Base-by-base conservation (phyloP, 495 filamentous ascomycete genomes). In the Stereocaulon alpinum region DNA sequence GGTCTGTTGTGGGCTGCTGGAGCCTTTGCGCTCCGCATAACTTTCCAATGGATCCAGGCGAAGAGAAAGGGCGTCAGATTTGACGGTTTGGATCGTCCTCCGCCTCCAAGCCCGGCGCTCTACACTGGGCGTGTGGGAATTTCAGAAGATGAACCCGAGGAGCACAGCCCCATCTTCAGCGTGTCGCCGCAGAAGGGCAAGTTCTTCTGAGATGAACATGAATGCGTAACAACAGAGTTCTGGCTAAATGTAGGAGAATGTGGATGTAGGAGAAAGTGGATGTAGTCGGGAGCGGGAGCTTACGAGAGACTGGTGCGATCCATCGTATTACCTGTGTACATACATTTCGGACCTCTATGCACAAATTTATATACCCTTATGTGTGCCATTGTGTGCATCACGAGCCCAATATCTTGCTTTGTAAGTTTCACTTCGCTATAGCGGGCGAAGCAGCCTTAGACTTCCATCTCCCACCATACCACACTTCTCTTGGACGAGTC, bases 1-100 rank as follows among this genome's bases (percentile, higher is more conserved):
- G 85, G 85, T 9, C 56, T 90, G 12, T 70, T 90, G 40, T 90
- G 84, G 81, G 83, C 79, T 17, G 76, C 80, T 45, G 79, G 74
- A 17, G 84, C 83, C 17, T 73, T 85, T 30, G 74, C 62, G 18
- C 60, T 81, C 29, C 76, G 86, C 20, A 63, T 88, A 7, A 63
- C 67, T 0, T 73, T 72, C 20, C 82, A 80, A 57, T 85, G 70
- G 59, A 58, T 74, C 34, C 55, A 66, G n/a, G 77, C 84, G 11
- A 82, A 72, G 65, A 43, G 67, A 14, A 76, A 70, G 42, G 83
- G 81, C 3, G 68, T 70, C 11, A 67, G 76, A 22, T 89, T 89
- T 63, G 74, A 81, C 65, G 84, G 77, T 17, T 74, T 89, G 3
- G 86, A 89, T 67, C 71, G 73, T 7, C 84, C 83, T 66, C 41